A percentile compares a stretch with the other conserved stretches of the same genome.
These are phyloP conservation scores for Ogataea methylovora DNA, from an alignment of 805 yeast species.

Conservation along the genomic window DNA sequence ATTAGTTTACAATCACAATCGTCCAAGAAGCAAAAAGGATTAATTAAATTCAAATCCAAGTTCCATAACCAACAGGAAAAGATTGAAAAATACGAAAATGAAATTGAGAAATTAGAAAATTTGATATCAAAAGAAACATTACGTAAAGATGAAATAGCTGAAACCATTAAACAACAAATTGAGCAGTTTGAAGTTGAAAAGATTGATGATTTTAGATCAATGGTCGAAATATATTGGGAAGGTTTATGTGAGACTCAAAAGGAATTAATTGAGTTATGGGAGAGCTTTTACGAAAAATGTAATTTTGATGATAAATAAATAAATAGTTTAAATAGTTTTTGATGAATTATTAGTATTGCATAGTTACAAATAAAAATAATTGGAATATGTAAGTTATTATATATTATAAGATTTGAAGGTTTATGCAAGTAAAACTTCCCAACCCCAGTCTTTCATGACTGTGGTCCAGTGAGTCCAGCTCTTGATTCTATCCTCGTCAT, in stretches of 20 bases:
- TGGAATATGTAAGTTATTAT: too few relatives aligned
- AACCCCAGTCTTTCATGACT: constrained; percentile 69
- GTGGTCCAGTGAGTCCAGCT: constrained; percentile 59
- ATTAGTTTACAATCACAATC: constrained; percentile 36
- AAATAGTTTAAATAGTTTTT: not conserved
- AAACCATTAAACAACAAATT: constrained; percentile 61
- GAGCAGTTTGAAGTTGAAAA: constrained; percentile 65
- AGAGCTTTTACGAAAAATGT: constrained; percentile 65
- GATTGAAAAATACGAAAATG: constrained; percentile 47
- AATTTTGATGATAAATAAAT: constrained; percentile 15
- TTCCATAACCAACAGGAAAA: constrained; percentile 55
- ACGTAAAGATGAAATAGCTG: constrained; percentile 57
- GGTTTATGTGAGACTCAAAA: constrained; percentile 89
- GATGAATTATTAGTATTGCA: too few relatives aligned
- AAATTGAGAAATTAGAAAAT: constrained; percentile 47
- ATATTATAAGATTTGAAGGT: not conserved
- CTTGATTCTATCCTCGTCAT: constrained; percentile 30
- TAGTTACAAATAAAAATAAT: too few relatives aligned
- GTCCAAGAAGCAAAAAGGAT: constrained; percentile 35
- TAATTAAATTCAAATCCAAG: constrained; percentile 36
- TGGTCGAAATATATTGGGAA: constrained; percentile 86
- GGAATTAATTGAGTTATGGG: constrained; percentile 84
- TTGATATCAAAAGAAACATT: constrained; percentile 46
- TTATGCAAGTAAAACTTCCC: constrained; percentile 61
- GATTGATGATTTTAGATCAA: constrained; percentile 76